These are phyloP conservation scores for Fusarium illudens DNA, from an alignment of 2,329 filamentous ascomycete species.

Conservation along the genomic window DNA sequence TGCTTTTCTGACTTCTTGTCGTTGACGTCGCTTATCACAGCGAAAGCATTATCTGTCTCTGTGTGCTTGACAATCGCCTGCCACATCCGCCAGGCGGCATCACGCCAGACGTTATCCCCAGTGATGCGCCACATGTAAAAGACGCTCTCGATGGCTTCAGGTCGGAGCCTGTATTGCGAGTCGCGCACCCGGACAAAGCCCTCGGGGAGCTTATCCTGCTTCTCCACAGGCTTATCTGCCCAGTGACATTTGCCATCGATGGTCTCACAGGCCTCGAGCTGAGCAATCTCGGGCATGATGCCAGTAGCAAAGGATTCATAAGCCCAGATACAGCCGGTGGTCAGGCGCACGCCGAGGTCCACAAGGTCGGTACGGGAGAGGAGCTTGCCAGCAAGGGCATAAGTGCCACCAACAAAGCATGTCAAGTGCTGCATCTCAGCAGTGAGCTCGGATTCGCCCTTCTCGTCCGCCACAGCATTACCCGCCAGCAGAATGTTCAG, in stretches of 20 bases:
- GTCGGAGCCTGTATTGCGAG: conserved; percentile 54
- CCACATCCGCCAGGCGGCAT: conserved; percentile 60
- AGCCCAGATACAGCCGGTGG: conserved; percentile 63
- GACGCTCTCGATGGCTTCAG: conserved; percentile 62
- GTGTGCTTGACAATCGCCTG: conserved; percentile 53
- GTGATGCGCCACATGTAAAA: conserved; percentile 63
- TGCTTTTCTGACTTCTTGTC: conserved; percentile 45
- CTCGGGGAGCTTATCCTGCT: conserved; percentile 48
- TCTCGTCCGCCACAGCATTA: conserved; percentile 45
- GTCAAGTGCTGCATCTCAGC: conserved; percentile 65
- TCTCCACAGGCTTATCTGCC: conserved; percentile 38
- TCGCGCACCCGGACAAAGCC: conserved; percentile 67
- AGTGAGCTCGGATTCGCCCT: conserved; percentile 42
- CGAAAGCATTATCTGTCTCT: conserved; percentile 55
- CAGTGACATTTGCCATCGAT: conserved; percentile 49
- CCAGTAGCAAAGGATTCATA: conserved; percentile 60
- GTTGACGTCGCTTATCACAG: conserved; percentile 51
- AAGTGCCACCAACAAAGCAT: conserved; percentile 77
- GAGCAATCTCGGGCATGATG: conserved; percentile 63
- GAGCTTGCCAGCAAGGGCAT: conserved; percentile 71
- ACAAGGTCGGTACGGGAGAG: conserved; percentile 60
- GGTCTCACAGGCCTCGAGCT: conserved; percentile 49
- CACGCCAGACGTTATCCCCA: conserved; percentile 54
- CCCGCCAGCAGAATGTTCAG: conserved; percentile 69
- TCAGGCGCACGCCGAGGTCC: conserved; percentile 56